Conservation (phyloP, 306 rosid genomes). For the Potentilla sterilis region DNA sequence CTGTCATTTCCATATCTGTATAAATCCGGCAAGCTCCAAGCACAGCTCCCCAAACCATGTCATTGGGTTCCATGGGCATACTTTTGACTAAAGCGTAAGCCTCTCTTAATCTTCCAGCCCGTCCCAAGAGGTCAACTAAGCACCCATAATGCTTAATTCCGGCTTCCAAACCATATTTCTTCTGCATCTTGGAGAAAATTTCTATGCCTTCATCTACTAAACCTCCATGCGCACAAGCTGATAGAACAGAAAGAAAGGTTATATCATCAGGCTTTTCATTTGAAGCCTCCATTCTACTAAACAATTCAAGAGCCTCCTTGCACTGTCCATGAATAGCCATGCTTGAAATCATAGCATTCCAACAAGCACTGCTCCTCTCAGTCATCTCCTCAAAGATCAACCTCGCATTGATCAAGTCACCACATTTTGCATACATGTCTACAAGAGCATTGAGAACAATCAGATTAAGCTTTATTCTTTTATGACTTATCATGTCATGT, state of each 20-base stretch:
- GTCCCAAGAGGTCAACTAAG: constrained; percentile 67
- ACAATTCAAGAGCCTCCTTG: constrained; percentile 53
- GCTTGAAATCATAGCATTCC: constrained; percentile 75
- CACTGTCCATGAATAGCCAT: constrained; percentile 58
- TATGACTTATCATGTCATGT: constrained; percentile 39
- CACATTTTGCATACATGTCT: constrained; percentile 79
- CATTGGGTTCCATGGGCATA: constrained; percentile 62
- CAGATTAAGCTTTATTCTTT: constrained; percentile 36
- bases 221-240: constrained; percentile 67
- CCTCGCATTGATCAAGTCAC: constrained; percentile 57
- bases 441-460: constrained; percentile 62
- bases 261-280: constrained; percentile 49
- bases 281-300: constrained; percentile 48
- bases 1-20: constrained; percentile 53
- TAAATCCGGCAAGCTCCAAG: constrained; percentile 69
- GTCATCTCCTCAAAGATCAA: constrained; percentile 46
- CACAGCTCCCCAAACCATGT: constrained; percentile 59
- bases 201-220: constrained; percentile 49
- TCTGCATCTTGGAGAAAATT: constrained; percentile 54
- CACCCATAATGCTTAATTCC: constrained; percentile 59
- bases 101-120: constrained; percentile 59
- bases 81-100: constrained; percentile 48
- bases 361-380: constrained; percentile 50
- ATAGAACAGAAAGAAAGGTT: constrained; percentile 59
- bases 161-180: constrained; percentile 42